These are phyloP conservation scores for Filobasidium floriforme DNA, from an alignment of 768 basidiomycete species.

Conservation along the genomic window DNA sequence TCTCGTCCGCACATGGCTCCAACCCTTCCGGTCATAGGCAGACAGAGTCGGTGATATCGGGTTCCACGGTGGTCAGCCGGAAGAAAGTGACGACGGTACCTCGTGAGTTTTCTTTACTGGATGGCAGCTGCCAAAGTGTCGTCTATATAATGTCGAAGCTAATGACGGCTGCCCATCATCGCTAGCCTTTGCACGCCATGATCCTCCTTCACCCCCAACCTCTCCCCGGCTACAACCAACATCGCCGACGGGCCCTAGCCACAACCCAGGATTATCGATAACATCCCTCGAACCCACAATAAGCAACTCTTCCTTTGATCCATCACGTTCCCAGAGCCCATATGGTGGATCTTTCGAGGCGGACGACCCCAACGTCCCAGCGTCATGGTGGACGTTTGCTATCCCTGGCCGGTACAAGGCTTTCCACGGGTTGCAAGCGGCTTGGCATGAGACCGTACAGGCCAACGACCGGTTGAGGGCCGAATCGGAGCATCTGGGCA, in stretches of 20 bases:
- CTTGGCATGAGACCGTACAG: slow-evolving; percentile 12
- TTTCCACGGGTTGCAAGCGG: slow-evolving; percentile 12
- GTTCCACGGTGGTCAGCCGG: background rate
- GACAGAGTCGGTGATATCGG: background rate
- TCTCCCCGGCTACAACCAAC: slow-evolving; percentile 12
- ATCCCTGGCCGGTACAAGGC: slow-evolving; percentile 8
- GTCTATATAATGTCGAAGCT: background rate
- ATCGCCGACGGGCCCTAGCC: slow-evolving; percentile 7
- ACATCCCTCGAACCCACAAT: background rate
- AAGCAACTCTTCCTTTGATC: background rate
- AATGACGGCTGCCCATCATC: background rate
- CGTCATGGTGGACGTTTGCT: slow-evolving; percentile 20
- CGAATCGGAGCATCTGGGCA: slow-evolving; percentile 17
- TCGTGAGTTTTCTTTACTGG: background rate
- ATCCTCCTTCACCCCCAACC: slow-evolving; percentile 20
- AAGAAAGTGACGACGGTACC: background rate
- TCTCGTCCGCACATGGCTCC: background rate
- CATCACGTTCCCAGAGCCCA: background rate
- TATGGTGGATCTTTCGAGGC: background rate
- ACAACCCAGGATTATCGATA: background rate
- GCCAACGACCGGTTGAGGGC: slow-evolving; percentile 11
- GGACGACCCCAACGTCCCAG: slow-evolving; percentile 1
- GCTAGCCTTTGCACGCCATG: slow-evolving; percentile 18
- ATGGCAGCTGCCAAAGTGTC: no score
- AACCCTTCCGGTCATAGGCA: background rate